Conservation (phyloP, 2,329 filamentous ascomycete species). For the Claviceps arundinis region DNA sequence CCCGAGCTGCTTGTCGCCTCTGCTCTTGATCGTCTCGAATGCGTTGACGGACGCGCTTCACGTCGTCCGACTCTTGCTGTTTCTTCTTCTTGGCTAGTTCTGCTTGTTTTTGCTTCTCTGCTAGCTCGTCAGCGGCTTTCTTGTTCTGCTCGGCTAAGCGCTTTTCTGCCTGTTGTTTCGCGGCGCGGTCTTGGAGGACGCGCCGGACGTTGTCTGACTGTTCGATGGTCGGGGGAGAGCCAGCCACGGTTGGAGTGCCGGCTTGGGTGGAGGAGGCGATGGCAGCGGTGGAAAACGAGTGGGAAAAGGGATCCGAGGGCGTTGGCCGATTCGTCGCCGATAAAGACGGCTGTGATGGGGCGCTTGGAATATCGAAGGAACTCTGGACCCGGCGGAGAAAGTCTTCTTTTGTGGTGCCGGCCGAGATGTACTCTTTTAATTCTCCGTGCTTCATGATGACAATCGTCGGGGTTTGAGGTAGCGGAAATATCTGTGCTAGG, state of each 20-base stretch:
- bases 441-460: constrained; percentile 70
- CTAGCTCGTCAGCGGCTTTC: constrained; percentile 35
- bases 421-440: constrained; percentile 61
- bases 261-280: constrained; percentile 5
- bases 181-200: constrained; percentile 37
- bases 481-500: constrained; percentile 67
- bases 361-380: constrained; percentile 17
- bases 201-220: constrained; percentile 21
- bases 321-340: constrained; percentile 6
- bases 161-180: constrained; percentile 28
- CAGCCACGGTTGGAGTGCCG: constrained; percentile 7
- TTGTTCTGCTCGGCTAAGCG: constrained; percentile 25
- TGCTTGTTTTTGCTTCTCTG: constrained; percentile 33
- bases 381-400: constrained; percentile 38
- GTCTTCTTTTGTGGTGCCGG: constrained; percentile 50
- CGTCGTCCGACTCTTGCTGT: constrained; percentile 52
- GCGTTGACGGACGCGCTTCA: constrained; percentile 55
- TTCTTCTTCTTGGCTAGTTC: constrained; percentile 49
- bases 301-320: neutral
- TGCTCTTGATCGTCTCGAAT: constrained; percentile 67
- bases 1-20: constrained; percentile 43
- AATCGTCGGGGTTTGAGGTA: constrained; percentile 65
- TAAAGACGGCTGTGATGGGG: constrained; percentile 7
- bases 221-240: constrained; percentile 12
- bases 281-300: constrained; percentile 2